Evolutionary conservation across 306 rosid genomes (phyloP), one percentile per base, ranked within the genome.

Genomic region (Prunus padus): DNA sequence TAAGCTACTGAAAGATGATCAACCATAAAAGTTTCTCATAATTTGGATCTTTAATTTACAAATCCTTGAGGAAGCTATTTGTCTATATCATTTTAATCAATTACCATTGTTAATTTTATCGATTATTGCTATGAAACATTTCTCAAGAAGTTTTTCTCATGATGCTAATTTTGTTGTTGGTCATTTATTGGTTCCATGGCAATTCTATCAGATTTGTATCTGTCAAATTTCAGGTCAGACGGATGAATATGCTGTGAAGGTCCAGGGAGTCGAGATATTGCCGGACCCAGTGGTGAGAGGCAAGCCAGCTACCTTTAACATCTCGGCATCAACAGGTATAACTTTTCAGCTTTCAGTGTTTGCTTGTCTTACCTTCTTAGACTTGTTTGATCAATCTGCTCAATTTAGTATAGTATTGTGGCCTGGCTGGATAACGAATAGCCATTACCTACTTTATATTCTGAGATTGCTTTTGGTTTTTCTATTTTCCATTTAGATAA

Each of bases 251-350:
- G 74, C 86, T 49, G 95, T 91, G 78, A 87, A 91, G 89, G 95
- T 94, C 40, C 30, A 80, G 64, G 91, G 78, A 77, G 83, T 91
- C 52, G 52, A 81, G 72, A 89, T 91, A 28, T 83, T 69, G 55
- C 96, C 96, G 23, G 12, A 86, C 65, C 97, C 95, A 22, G 97
- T 91, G 56, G 83, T 69, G 54, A 81, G 90, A 63, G 97, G 97
- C 54, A 5, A 85, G 22, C 89, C 91, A 9, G 96, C 92, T 15
- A 87, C 83, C 79, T 94, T 94, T 72, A 88, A 82, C 72, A 87
- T 94, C 77, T 86, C 86, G 28, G 98, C 97, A 80, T 56, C 89
- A 64, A 77, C 98, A 47, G 90, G 97, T 93, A 78, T 79, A 19
- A 47, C 18, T 50, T 62, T 23, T 46, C 40, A 46, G 20, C 50